phyloP scores from a whole-genome alignment of 2,329 filamentous ascomycete species.

The Teratosphaeria nubilosa region DNA sequence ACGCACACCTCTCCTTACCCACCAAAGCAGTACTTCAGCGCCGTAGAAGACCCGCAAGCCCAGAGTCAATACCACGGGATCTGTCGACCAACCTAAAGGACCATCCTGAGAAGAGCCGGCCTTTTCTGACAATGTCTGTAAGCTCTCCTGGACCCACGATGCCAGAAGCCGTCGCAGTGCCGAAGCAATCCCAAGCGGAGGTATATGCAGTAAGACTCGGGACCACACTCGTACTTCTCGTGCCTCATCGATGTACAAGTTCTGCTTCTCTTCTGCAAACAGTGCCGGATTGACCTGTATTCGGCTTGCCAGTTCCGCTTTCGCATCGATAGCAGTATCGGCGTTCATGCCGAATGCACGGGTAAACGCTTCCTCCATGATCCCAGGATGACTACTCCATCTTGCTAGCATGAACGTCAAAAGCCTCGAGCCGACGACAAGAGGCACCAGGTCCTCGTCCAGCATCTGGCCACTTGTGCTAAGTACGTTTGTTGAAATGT shows the following conservation, averaged over 20 bases:
- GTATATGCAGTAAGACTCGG: conserved; percentile 34
- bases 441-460: conserved; percentile 31
- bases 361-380: conserved; percentile 8
- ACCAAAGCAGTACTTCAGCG: conserved; percentile 29
- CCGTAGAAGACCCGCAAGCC: conserved; percentile 38
- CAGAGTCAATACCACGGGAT: conserved; percentile 56
- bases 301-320: conserved; percentile 5
- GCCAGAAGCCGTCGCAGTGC: conserved; percentile 13
- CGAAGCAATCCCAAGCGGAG: conserved; percentile 15
- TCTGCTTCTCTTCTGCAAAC: conserved; percentile 85
- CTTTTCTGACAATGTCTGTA: conserved; percentile 34
- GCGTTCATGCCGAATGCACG: conserved; percentile 12
- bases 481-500: neutral
- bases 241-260: conserved; percentile 80
- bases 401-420: conserved; percentile 21
- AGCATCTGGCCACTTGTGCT: conserved; percentile 40
- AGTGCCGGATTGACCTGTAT: conserved; percentile 52
- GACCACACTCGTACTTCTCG: conserved; percentile 64
- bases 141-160: conserved; percentile 43
- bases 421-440: conserved; percentile 37
- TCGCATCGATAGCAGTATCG: neutral
- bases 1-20: conserved; percentile 10
- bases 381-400: conserved; percentile 6
- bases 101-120: conserved; percentile 43
- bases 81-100: conserved; percentile 62